These are phyloP conservation scores for Nannizzia gypsea DNA, from an alignment of 2,329 filamentous ascomycete genomes.

Conservation along the genomic window DNA sequence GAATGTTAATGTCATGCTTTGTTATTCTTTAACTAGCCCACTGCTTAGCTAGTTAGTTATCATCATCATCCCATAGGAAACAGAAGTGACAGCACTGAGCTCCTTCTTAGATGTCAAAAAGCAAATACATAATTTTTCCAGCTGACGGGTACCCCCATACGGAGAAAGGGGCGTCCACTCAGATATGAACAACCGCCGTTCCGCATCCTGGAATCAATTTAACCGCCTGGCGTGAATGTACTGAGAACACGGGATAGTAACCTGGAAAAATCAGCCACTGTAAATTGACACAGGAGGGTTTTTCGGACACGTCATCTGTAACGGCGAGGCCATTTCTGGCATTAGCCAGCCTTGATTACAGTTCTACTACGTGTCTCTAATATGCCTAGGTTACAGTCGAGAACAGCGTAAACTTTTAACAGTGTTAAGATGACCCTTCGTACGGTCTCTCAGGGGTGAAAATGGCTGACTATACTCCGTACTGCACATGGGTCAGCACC, in stretches of 20 bases:
- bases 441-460: not conserved
- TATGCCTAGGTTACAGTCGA: not conserved
- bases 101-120: not conserved
- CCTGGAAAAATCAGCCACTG: not conserved
- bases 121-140: slow-evolving; percentile 2
- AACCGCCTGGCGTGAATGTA: not conserved
- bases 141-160: slow-evolving; percentile 4
- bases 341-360: not conserved
- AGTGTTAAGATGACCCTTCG: not conserved
- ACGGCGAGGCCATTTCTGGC: not conserved
- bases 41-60: no score
- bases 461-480: not conserved
- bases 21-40: no score
- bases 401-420: not conserved
- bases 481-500: not conserved
- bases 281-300: not conserved
- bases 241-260: not conserved
- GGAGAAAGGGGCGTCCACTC: not conserved
- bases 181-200: not conserved
- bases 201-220: not conserved
- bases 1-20: not conserved
- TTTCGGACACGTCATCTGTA: not conserved
- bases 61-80: not conserved
- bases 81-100: not conserved
- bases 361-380: not conserved